Conservation (phyloP, 768 basidiomycete species). For the Amanita pseudoporphyria region DNA sequence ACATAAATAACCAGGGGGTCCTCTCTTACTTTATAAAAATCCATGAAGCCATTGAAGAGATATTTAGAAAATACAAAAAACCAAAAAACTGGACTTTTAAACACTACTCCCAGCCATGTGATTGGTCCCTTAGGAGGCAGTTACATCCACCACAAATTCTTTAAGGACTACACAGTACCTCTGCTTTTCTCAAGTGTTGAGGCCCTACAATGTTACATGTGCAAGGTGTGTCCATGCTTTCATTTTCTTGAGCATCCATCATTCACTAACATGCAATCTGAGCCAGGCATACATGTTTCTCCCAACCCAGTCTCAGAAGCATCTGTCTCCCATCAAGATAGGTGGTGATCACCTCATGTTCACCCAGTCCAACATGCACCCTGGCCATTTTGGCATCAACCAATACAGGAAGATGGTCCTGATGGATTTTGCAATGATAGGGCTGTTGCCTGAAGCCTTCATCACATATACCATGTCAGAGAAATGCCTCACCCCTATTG, state of each 20-base stretch:
- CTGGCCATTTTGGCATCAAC: slow-evolving; percentile 20
- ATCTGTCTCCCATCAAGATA: slow-evolving; percentile 12
- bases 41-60: too few species aligned
- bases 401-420: slow-evolving; percentile 15
- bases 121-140: slow-evolving; percentile 11
- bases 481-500: slow-evolving; percentile 2
- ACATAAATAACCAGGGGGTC: too few species aligned
- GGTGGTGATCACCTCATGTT: slow-evolving; percentile 17
- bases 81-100: slow-evolving; percentile 13
- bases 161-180: slow-evolving; percentile 10
- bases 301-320: neutral
- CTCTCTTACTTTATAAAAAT: too few species aligned
- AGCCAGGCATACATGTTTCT: slow-evolving; percentile 7
- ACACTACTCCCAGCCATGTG: slow-evolving; percentile 12
- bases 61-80: too few species aligned
- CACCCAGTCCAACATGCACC: slow-evolving; percentile 21
- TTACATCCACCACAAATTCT: slow-evolving; percentile 6
- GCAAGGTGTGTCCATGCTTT: slow-evolving; percentile 8
- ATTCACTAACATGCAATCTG: slow-evolving; percentile 8
- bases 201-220: slow-evolving; percentile 7
- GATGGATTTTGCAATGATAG: slow-evolving; percentile 18
- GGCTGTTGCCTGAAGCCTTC: slow-evolving; percentile 17
- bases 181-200: slow-evolving; percentile 6
- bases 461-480: slow-evolving; percentile 5
- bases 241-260: slow-evolving; percentile 10